A percentile compares a stretch with the other conserved stretches of the same genome.
phyloP scores from a whole-genome alignment of 139 green algal species.

The Pleodorina starrii region DNA sequence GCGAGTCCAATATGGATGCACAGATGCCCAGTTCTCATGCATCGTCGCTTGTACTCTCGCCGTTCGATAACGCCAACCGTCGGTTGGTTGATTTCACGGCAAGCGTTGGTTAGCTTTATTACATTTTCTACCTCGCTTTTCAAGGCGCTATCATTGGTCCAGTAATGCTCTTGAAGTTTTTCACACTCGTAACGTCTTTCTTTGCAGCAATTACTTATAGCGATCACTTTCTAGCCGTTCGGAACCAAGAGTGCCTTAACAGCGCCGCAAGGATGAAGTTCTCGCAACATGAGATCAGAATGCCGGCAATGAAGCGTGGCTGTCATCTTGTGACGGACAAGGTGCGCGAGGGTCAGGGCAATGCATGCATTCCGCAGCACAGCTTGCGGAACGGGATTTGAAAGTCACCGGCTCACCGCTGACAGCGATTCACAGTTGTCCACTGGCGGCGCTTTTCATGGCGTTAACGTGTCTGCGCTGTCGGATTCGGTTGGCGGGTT shows the following conservation, averaged over 20 bases:
- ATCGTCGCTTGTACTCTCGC: no score
- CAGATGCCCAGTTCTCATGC: not conserved
- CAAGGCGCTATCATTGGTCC: not conserved
- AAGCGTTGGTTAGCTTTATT: not conserved
- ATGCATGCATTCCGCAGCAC: no score
- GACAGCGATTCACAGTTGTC: no score
- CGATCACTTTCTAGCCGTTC: not conserved
- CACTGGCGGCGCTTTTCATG: no score
- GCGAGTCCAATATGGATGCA: not conserved
- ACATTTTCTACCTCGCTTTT: not conserved
- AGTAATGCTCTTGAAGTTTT: not conserved
- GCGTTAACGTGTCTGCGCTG: no score
- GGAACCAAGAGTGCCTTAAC: not conserved
- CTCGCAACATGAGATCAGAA: constrained; percentile 60
- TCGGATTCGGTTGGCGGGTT: no score
- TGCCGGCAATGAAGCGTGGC: constrained; percentile 56
- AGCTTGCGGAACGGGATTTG: no score
- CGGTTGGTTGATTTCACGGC: no score
- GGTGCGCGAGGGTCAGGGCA: no score
- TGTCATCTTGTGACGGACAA: constrained; percentile 71
- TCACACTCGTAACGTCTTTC: not conserved
- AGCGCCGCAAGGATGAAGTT: constrained; percentile 29
- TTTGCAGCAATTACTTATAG: not conserved
- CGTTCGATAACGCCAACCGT: not conserved
- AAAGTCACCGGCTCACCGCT: no score